Evolutionary conservation across 164 flowering plant species (phyloP).

Genomic region (Vitis vinifera): DNA sequence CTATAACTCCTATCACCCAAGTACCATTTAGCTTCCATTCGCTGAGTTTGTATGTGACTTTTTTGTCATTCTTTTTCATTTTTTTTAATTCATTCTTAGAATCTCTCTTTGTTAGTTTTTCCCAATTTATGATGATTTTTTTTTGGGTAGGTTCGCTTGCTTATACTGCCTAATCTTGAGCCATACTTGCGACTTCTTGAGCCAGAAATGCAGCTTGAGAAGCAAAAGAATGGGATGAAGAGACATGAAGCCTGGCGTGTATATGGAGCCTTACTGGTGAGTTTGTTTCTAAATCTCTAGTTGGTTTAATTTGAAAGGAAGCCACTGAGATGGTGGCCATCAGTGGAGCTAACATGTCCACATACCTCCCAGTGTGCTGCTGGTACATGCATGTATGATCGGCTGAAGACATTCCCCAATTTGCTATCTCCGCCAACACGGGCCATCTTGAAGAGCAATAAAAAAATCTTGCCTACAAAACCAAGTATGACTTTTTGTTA

Average conservation of each 20-base stretch:
- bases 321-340: too few species aligned
- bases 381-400: constrained; percentile 72
- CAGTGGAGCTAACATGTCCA: constrained; percentile 13
- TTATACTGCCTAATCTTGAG: constrained; percentile 92
- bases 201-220: constrained; percentile 80
- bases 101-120: not conserved
- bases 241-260: constrained; percentile 96
- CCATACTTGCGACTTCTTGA: constrained; percentile 73
- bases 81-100: not conserved
- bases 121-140: not conserved
- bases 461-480: constrained; percentile 35
- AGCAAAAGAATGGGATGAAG: constrained; percentile 79
- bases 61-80: not conserved
- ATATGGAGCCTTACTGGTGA: constrained; percentile 86
- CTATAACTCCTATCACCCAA: not conserved
- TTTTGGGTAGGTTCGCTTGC: constrained; percentile 63
- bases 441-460: constrained; percentile 46
- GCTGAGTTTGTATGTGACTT: not conserved
- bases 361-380: constrained; percentile 65
- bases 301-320: too few species aligned
- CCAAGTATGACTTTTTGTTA: constrained; percentile 46
- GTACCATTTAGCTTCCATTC: not conserved
- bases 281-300: constrained; percentile 9
- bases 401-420: constrained; percentile 56
- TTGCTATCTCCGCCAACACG: constrained; percentile 52